Percentiles rank a stretch among this genome's conserved stretches.
Conservation (phyloP, 129 eudicot genomes). For the Lonicera japonica region DNA sequence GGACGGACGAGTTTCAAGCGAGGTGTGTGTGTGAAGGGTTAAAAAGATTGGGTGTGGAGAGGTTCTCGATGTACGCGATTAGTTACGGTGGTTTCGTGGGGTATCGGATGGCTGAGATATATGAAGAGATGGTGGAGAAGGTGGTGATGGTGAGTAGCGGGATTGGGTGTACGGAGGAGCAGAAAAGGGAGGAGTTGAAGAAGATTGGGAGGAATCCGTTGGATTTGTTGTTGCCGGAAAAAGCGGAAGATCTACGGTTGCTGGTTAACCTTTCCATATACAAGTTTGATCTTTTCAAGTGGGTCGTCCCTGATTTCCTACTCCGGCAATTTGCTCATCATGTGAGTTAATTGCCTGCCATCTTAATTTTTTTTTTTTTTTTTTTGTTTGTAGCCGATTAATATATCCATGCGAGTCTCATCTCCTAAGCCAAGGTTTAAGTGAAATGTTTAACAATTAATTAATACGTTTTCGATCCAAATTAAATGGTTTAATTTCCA, state of each 20-base stretch:
- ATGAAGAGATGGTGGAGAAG: conserved; percentile 53
- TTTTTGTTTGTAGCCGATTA: too few species aligned
- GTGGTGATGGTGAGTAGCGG: conserved; percentile 67
- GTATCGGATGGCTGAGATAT: conserved; percentile 65
- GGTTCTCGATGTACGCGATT: conserved; percentile 45
- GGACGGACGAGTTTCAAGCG: conserved; percentile 54
- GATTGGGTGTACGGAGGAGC: conserved; percentile 42
- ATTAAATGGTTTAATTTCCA: too few species aligned
- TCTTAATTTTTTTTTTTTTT: too few species aligned
- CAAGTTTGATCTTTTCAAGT: conserved; percentile 35
- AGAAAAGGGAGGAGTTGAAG: conserved; percentile 36
- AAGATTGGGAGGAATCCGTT: conserved; percentile 30
- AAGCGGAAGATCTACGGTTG: conserved; percentile 34
- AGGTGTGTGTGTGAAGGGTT: conserved; percentile 50
- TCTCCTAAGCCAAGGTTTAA: too few species aligned
- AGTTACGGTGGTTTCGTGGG: conserved; percentile 84
- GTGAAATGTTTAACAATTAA: too few species aligned
- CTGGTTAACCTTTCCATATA: conserved; percentile 36
- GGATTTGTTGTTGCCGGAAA: conserved; percentile 56
- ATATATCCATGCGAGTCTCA: too few species aligned
- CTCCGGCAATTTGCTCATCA: conserved; percentile 43
- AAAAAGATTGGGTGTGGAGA: conserved; percentile 56
- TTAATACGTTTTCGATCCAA: too few species aligned
- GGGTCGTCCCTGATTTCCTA: conserved; percentile 49
- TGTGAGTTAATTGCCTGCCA: conserved; percentile 38